These are phyloP conservation scores for Retiboletus fuscus DNA, from an alignment of 1,284 basidiomycete genomes.

Conservation along the genomic window DNA sequence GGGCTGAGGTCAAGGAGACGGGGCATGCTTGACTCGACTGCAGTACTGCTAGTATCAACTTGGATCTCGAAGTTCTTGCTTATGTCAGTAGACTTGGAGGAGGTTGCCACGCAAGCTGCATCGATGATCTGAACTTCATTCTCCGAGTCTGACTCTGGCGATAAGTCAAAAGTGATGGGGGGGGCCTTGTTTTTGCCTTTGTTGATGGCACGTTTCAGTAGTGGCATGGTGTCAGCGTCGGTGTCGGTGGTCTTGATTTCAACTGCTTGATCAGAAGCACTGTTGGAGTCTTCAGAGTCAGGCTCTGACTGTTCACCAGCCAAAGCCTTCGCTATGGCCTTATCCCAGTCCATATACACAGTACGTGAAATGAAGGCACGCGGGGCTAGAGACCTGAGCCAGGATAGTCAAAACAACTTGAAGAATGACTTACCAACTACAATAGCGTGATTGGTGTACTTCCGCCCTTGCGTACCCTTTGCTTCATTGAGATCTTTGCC, in stretches of 20 bases:
- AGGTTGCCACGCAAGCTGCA: neutral
- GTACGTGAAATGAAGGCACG: neutral
- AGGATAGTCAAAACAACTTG: neutral
- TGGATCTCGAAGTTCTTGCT: neutral
- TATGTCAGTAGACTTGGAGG: neutral
- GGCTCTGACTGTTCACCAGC: neutral
- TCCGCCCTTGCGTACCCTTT: neutral
- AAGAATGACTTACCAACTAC: neutral
- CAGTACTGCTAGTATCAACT: neutral
- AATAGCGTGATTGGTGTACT: neutral
- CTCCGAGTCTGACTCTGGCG: neutral
- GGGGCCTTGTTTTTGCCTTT: neutral
- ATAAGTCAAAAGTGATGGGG: neutral
- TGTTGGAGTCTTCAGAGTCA: neutral
- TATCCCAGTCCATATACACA: neutral
- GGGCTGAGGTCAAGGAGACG: neutral
- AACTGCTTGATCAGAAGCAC: neutral
- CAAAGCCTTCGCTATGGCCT: neutral
- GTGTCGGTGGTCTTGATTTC: neutral
- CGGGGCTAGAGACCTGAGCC: neutral
- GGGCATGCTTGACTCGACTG: neutral
- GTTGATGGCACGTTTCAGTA: neutral
- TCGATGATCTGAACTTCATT: neutral
- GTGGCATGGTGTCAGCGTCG: neutral
- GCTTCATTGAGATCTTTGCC: neutral